phyloP scores from a whole-genome alignment of 2,329 filamentous ascomycete species.

The Pseudopithomyces chartarum region DNA sequence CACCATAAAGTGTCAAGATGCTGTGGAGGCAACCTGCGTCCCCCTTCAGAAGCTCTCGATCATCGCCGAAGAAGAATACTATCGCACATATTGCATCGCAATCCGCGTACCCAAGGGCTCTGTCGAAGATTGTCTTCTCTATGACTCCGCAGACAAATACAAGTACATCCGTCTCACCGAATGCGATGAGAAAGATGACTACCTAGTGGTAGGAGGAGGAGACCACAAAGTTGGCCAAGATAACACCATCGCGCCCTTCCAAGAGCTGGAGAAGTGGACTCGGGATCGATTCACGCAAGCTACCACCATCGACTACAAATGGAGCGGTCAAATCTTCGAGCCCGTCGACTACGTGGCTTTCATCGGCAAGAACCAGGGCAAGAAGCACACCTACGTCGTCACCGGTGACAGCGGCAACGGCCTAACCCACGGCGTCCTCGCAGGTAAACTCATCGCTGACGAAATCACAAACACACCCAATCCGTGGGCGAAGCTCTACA shows the following conservation, averaged over 20 bases:
- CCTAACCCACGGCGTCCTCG: slow-evolving; percentile 61
- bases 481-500: slow-evolving; percentile 57
- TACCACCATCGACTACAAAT: slow-evolving; percentile 58
- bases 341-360: slow-evolving; percentile 61
- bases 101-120: slow-evolving; percentile 58
- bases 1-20: slow-evolving; percentile 54
- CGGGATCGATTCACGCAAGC: slow-evolving; percentile 59
- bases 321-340: slow-evolving; percentile 64
- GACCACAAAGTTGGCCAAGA: slow-evolving; percentile 65
- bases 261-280: slow-evolving; percentile 59
- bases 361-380: slow-evolving; percentile 61
- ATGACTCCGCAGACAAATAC: slow-evolving; percentile 61
- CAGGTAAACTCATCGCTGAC: slow-evolving; percentile 58
- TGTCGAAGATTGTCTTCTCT: slow-evolving; percentile 61
- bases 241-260: slow-evolving; percentile 51
- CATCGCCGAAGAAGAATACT: slow-evolving; percentile 58
- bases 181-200: slow-evolving; percentile 60
- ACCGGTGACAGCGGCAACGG: slow-evolving; percentile 65
- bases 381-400: slow-evolving; percentile 57
- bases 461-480: slow-evolving; percentile 58
- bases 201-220: slow-evolving; percentile 61
- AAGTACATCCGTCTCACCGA: slow-evolving; percentile 60
- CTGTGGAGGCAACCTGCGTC: slow-evolving; percentile 61
- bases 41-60: slow-evolving; percentile 62
- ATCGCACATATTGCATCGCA: slow-evolving; percentile 63